These are phyloP conservation scores for Amanita muscaria DNA, from an alignment of 768 basidiomycete genomes.

Conservation along the genomic window DNA sequence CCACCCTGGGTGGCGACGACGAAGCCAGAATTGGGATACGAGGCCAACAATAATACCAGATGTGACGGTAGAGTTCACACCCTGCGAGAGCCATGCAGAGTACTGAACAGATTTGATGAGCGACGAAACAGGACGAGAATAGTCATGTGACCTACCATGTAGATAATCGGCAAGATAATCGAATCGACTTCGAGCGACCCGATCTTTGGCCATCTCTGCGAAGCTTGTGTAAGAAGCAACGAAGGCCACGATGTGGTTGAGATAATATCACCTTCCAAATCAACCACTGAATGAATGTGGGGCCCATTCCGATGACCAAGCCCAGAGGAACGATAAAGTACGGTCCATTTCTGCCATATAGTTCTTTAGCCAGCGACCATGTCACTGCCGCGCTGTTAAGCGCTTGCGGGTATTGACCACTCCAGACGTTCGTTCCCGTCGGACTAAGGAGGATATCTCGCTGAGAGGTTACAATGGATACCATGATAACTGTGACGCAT, in stretches of 20 bases:
- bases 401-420: slow-evolving; percentile 41
- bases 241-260: neutral
- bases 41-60: slow-evolving; percentile 44
- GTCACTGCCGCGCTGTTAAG: slow-evolving; percentile 53
- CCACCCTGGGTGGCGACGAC: slow-evolving; percentile 53
- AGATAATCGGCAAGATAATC: slow-evolving; percentile 49
- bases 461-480: slow-evolving; percentile 43
- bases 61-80: slow-evolving; percentile 44
- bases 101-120: slow-evolving; percentile 18
- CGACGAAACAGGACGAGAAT: neutral
- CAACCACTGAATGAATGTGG: slow-evolving; percentile 45
- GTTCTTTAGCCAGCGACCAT: slow-evolving; percentile 52
- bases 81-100: slow-evolving; percentile 37
- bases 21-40: slow-evolving; percentile 51
- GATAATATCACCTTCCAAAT: slow-evolving; percentile 42
- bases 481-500: slow-evolving; percentile 41
- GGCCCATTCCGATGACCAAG: slow-evolving; percentile 44
- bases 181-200: slow-evolving; percentile 40
- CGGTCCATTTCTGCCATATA: slow-evolving; percentile 45
- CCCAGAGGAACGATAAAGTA: slow-evolving; percentile 50
- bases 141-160: slow-evolving; percentile 26
- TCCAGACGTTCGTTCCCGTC: slow-evolving; percentile 54
- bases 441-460: slow-evolving; percentile 44
- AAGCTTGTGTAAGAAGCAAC: neutral
- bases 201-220: slow-evolving; percentile 43